phyloP scores from a whole-genome alignment of 2,329 filamentous ascomycete species.

The Colletotrichum sp. region DNA sequence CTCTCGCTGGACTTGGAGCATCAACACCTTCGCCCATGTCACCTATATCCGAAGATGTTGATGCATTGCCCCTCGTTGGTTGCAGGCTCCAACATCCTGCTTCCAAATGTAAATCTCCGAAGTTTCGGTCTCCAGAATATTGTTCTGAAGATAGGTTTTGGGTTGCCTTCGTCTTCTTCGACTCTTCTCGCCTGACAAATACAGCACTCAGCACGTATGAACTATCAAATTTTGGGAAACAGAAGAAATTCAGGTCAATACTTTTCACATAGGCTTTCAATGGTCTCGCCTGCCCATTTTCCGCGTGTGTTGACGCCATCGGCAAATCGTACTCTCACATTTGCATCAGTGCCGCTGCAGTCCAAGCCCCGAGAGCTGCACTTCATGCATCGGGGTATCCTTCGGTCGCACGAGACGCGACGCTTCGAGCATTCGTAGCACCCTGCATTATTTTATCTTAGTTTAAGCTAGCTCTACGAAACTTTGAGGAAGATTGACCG shows the following conservation, averaged over 20 bases:
- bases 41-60: neutral
- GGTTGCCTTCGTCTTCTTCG: neutral
- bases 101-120: neutral
- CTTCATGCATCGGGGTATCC: neutral
- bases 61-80: neutral
- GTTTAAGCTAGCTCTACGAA: no score
- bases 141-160: neutral
- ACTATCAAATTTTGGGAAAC: neutral
- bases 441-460: neutral
- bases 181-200: neutral
- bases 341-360: neutral
- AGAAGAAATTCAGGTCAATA: neutral
- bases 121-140: neutral
- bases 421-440: neutral
- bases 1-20: neutral
- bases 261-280: neutral
- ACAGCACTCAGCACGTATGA: neutral
- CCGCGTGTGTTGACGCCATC: neutral
- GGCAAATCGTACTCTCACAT: neutral
- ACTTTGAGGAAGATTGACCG: neutral
- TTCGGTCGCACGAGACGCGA: neutral
- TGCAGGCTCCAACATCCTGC: neutral
- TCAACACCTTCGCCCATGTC: neutral
- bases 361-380: neutral
- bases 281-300: neutral